phyloP scores from a whole-genome alignment of 306 rosid species.

The Prinsepia uniflora region DNA sequence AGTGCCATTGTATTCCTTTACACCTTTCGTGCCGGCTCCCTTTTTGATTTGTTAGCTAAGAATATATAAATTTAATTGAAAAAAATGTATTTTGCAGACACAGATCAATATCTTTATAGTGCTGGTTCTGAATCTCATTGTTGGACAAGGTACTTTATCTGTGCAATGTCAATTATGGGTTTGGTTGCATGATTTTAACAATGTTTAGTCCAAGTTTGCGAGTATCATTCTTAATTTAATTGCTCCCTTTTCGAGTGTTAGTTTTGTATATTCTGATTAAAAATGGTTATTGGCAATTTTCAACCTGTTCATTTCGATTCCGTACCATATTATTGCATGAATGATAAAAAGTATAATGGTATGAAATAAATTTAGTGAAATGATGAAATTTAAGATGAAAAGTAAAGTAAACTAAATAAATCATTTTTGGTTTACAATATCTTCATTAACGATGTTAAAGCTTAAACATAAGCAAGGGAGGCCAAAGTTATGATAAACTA shows the following conservation, averaged over 20 bases:
- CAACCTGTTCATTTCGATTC: too few species aligned
- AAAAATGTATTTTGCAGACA: constrained; percentile 33
- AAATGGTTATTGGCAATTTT: background rate
- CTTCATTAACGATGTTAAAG: too few species aligned
- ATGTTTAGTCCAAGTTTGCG: background rate
- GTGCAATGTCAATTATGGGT: constrained; percentile 1
- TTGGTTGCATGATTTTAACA: background rate
- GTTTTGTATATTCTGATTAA: background rate
- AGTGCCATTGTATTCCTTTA: constrained; percentile 29
- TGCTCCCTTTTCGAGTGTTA: background rate
- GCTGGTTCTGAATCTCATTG: constrained; percentile 29
- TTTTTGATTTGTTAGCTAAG: constrained; percentile 30
- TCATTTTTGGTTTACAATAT: too few species aligned
- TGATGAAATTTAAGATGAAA: too few species aligned
- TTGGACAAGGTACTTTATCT: constrained; percentile 21
- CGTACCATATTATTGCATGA: too few species aligned
- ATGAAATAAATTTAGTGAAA: too few species aligned
- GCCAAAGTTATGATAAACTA: too few species aligned
- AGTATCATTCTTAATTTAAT: background rate
- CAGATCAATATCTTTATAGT: constrained; percentile 30
- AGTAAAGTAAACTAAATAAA: too few species aligned
- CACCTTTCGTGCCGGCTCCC: constrained; percentile 24
- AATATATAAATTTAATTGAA: constrained; percentile 31
- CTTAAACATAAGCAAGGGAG: too few species aligned
- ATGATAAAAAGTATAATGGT: too few species aligned